Evolutionary conservation across 148 eudicot species (phyloP), one percentile per base, ranked within the genome.

Genomic region (Fagopyrum tataricum): DNA sequence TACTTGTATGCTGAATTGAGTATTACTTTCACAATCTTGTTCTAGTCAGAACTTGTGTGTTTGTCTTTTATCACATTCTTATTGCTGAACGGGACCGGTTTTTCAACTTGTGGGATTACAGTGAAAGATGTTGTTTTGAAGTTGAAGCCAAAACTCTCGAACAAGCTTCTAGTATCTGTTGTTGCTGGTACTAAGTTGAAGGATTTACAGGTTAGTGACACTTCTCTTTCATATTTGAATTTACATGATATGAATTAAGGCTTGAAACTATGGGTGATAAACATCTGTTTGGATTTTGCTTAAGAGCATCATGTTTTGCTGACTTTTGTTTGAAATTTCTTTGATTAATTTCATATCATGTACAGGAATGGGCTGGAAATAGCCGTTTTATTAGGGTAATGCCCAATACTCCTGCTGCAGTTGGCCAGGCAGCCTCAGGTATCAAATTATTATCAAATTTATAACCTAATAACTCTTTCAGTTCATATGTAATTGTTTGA

Each of bases 341-440:
- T 14, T 12, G 26, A 13, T 61, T 17, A 2, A 61, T 61, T 49
- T 51, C 37, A 67, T 26, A 40, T 68, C 24, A 58, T 77, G 67
- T 46, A 11, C 72, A 95, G 99, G 97, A 92, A 53, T 95, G 99
- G 99, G 87, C 97, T 4, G 92, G 96, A 53, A 87, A 85, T 20
- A 76, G 83, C 77, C 92, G 99, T 70, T 90, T 95, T 78, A 83
- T 88, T 48, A 86, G 97, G 78, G 99, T 95, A 46, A 95, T 95
- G 90, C 94, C 99, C 56, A 95, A 92, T 74, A 95, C 99, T 64
- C 99, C 97, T 67, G 91, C 99, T 79, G 96, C 97, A 72, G 92
- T 95, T 76, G 96, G 97, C 41, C 71, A 83, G 78, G 99, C 96
- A 15, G 90, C 97, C 53, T 88, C 97, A 67, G 98, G 98, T 95